Evolutionary conservation across 164 flowering plant species (phyloP).

Genomic region (Taxillus chinensis): DNA sequence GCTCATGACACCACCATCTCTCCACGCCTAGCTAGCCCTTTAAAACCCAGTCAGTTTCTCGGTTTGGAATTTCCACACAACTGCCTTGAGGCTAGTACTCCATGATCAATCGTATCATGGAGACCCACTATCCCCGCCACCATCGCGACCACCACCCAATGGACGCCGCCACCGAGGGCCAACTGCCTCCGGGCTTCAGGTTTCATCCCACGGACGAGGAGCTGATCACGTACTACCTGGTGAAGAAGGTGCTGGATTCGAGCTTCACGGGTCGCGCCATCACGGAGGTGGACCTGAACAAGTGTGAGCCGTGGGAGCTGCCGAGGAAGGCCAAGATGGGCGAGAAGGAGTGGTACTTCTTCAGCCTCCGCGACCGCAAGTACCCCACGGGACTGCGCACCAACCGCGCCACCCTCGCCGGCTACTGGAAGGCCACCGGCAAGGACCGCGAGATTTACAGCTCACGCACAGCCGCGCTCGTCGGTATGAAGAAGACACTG

Average conservation of each 20-base stretch:
- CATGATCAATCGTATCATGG: too few species aligned
- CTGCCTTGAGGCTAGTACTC: too few species aligned
- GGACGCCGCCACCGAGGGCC: conserved; percentile 19
- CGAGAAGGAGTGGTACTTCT: conserved; percentile 94
- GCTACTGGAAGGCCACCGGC: conserved; percentile 99
- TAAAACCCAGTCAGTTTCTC: too few species aligned
- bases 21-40: too few species aligned
- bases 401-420: conserved; percentile 89
- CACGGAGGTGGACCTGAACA: conserved; percentile 94
- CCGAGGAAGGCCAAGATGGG: conserved; percentile 97
- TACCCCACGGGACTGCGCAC: conserved; percentile 92
- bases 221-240: conserved; percentile 77
- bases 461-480: conserved; percentile 54
- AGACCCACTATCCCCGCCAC: conserved; percentile 3
- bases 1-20: too few species aligned
- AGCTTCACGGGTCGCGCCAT: conserved; percentile 72
- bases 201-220: conserved; percentile 98
- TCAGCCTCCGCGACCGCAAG: conserved; percentile 73
- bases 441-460: conserved; percentile 93
- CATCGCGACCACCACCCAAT: conserved; percentile 9
- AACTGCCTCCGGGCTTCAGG: conserved; percentile 83
- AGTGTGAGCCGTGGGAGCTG: conserved; percentile 96
- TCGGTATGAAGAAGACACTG: conserved; percentile 97
- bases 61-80: too few species aligned
- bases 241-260: conserved; percentile 73